These are phyloP conservation scores for Kurtzmaniella fragi DNA, from an alignment of 805 yeast species.

Conservation along the genomic window DNA sequence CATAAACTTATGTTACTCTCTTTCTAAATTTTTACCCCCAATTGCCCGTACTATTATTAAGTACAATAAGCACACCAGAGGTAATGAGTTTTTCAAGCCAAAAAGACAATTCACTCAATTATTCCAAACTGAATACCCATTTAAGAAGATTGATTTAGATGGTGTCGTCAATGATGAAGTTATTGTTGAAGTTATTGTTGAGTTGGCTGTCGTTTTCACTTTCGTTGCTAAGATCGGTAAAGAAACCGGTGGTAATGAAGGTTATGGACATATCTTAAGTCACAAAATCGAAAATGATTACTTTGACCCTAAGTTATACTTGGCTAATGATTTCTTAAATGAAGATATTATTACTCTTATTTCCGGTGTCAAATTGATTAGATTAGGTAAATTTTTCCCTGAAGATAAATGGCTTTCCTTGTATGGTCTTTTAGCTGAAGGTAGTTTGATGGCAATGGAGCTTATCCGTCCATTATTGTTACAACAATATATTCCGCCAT, in stretches of 20 bases:
- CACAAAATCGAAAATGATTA: conserved; percentile 26
- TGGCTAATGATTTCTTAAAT: conserved; percentile 36
- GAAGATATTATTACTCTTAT: conserved; percentile 41
- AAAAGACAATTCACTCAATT: conserved; percentile 62
- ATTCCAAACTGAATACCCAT: conserved; percentile 68
- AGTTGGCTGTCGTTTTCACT: conserved; percentile 58
- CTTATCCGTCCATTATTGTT: conserved; percentile 48
- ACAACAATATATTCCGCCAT: conserved; percentile 46
- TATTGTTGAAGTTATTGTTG: conserved; percentile 68
- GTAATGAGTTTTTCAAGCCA: conserved; percentile 45
- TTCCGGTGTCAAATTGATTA: conserved; percentile 45
- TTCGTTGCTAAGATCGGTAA: conserved; percentile 49
- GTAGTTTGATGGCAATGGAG: conserved; percentile 50
- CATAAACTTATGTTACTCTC: conserved; percentile 39
- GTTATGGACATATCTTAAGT: conserved; percentile 36
- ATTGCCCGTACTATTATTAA: conserved; percentile 47
- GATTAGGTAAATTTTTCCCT: conserved; percentile 59
- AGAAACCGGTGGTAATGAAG: conserved; percentile 35
- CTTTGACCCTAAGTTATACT: conserved; percentile 38
- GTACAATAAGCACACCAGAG: conserved; percentile 46
- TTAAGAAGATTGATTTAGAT: conserved; percentile 60
- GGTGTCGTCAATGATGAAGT: conserved; percentile 66
- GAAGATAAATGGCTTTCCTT: conserved; percentile 70
- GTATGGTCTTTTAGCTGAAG: conserved; percentile 52
- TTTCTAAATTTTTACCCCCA: conserved; percentile 51